These are phyloP conservation scores for Suillus clintonianus DNA, from an alignment of 768 basidiomycete genomes.

Conservation along the genomic window DNA sequence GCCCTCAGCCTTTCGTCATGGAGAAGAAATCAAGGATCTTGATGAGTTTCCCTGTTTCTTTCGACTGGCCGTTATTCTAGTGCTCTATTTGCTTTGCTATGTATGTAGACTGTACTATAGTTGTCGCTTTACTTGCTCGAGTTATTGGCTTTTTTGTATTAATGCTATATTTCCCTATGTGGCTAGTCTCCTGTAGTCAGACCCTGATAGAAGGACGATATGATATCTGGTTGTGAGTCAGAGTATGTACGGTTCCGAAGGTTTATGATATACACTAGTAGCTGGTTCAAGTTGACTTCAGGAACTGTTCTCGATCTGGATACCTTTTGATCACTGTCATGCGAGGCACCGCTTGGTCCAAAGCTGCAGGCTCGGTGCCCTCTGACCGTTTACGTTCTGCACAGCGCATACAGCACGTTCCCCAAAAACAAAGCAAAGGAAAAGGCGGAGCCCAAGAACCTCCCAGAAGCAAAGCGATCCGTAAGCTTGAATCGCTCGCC, in stretches of 20 bases:
- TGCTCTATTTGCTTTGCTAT: slow-evolving; percentile 14
- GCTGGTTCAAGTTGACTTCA: not conserved
- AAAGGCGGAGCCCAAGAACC: slow-evolving; percentile 38
- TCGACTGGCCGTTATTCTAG: slow-evolving; percentile 4
- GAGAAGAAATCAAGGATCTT: slow-evolving; percentile 66
- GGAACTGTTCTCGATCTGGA: not conserved
- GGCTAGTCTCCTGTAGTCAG: no score
- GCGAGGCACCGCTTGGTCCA: slow-evolving; percentile 22
- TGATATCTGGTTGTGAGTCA: no score
- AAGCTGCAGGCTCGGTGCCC: slow-evolving; percentile 43
- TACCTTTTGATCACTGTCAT: not conserved
- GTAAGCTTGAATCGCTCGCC: slow-evolving; percentile 48
- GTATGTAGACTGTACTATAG: slow-evolving; percentile 3
- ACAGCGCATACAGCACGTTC: slow-evolving; percentile 6
- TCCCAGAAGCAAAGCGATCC: slow-evolving; percentile 51
- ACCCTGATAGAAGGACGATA: no score
- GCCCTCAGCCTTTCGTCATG: slow-evolving; percentile 74
- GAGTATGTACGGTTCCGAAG: no score
- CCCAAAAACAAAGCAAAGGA: slow-evolving; percentile 32
- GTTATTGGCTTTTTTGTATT: not conserved
- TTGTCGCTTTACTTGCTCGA: not conserved
- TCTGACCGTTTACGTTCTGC: slow-evolving; percentile 51
- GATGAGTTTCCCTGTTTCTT: slow-evolving; percentile 2
- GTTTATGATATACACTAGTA: not conserved
- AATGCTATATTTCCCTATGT: not conserved